These are phyloP conservation scores for Bimuria novae-zelandiae DNA, from an alignment of 2,329 filamentous ascomycete species.

Conservation along the genomic window DNA sequence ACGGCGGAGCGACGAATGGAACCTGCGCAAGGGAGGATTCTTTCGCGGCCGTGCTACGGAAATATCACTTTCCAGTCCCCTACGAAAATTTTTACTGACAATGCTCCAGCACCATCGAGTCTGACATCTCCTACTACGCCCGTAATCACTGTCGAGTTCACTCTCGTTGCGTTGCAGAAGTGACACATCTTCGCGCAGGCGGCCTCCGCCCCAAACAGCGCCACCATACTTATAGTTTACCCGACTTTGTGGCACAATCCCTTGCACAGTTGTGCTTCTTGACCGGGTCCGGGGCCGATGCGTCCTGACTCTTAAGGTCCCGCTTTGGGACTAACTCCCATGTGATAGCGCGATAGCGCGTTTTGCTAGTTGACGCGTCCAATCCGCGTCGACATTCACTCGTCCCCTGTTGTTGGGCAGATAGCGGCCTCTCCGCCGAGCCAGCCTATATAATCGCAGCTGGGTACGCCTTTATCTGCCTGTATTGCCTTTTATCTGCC, in stretches of 20 bases:
- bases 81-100: constrained; percentile 11
- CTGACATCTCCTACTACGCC: not conserved
- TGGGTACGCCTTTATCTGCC: constrained; percentile 30
- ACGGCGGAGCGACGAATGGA: constrained; percentile 21
- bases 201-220: constrained; percentile 17
- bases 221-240: constrained; percentile 29
- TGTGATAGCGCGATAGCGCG: constrained; percentile 46
- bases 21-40: constrained; percentile 21
- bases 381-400: constrained; percentile 38
- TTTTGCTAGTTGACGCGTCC: constrained; percentile 38
- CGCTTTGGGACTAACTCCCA: constrained; percentile 28
- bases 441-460: constrained; percentile 40
- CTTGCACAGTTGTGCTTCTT: constrained; percentile 28
- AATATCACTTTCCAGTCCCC: constrained; percentile 17
- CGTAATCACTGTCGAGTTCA: not conserved
- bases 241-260: constrained; percentile 36
- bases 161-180: not conserved
- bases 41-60: not conserved
- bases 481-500: constrained; percentile 33
- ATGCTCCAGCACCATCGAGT: not conserved
- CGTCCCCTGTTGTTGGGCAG: constrained; percentile 30
- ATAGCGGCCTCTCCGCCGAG: constrained; percentile 39
- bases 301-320: constrained; percentile 33
- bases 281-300: constrained; percentile 27
- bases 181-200: not conserved